phyloP scores from a whole-genome alignment of 2,329 filamentous ascomycete genomes.

The Pseudogymnoascus sp. region DNA sequence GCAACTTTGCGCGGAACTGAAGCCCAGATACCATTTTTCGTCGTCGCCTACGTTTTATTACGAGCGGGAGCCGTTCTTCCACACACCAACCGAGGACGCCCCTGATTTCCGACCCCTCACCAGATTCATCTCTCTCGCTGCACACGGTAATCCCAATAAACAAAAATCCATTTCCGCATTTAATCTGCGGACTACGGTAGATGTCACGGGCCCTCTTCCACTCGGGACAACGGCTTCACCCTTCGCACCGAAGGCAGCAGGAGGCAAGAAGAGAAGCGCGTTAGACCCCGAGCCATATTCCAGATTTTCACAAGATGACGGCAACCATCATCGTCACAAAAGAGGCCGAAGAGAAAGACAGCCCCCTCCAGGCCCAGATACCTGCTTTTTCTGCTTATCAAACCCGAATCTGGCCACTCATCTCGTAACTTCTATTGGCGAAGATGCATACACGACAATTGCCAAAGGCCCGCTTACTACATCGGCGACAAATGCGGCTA shows the following conservation, averaged over 20 bases:
- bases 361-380: slow-evolving; percentile 62
- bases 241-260: slow-evolving; percentile 43
- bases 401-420: slow-evolving; percentile 79
- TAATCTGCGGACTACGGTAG: slow-evolving; percentile 56
- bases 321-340: slow-evolving; percentile 38
- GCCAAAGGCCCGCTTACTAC: slow-evolving; percentile 84
- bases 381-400: slow-evolving; percentile 93
- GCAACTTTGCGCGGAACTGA: slow-evolving; percentile 69
- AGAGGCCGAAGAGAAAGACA: slow-evolving; percentile 39
- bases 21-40: slow-evolving; percentile 88
- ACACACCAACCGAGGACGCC: slow-evolving; percentile 46
- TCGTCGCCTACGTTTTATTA: slow-evolving; percentile 59
- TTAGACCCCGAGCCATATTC: slow-evolving; percentile 42
- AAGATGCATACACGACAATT: slow-evolving; percentile 80
- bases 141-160: slow-evolving; percentile 67
- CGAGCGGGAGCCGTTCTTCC: slow-evolving; percentile 89
- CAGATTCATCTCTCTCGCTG: slow-evolving; percentile 82
- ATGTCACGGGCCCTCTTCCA: slow-evolving; percentile 55
- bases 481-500: slow-evolving; percentile 54
- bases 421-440: slow-evolving; percentile 82
- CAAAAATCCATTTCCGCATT: slow-evolving; percentile 79
- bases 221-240: slow-evolving; percentile 70
- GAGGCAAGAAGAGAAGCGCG: slow-evolving; percentile 48
- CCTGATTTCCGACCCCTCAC: slow-evolving; percentile 59
- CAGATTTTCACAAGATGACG: slow-evolving; percentile 46